Conservation (phyloP, 768 basidiomycete species). For the Tremella mesenterica region DNA sequence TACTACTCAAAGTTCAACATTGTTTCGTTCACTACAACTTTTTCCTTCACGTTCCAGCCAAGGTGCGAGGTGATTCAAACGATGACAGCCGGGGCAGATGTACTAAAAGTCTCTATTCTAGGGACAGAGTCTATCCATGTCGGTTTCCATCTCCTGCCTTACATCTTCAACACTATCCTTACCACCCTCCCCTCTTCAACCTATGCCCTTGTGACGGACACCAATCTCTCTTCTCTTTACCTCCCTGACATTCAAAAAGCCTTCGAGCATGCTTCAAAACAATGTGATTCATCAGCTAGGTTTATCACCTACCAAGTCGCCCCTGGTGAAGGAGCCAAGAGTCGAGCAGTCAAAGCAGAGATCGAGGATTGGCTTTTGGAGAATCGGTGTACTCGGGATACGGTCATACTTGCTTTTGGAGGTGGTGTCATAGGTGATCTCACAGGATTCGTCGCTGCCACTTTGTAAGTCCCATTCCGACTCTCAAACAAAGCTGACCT, state of each 20-base stretch:
- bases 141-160: constrained; percentile 81
- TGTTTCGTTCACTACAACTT: too few species aligned
- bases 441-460: constrained; percentile 91
- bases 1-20: too few species aligned
- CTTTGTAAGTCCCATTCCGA: constrained; percentile 60
- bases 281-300: constrained; percentile 43
- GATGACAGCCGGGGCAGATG: constrained; percentile 46
- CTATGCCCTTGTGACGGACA: constrained; percentile 89
- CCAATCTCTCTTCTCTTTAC: constrained; percentile 74
- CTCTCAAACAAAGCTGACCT: background rate
- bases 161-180: constrained; percentile 60
- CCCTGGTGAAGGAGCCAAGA: constrained; percentile 90
- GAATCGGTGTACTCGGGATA: constrained; percentile 83
- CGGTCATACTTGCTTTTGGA: constrained; percentile 83
- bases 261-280: constrained; percentile 51
- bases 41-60: too few species aligned
- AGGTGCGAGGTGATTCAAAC: constrained; percentile 1
- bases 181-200: constrained; percentile 64
- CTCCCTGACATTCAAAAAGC: constrained; percentile 60
- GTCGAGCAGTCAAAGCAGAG: constrained; percentile 77
- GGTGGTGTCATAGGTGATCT: constrained; percentile 97
- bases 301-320: constrained; percentile 71
- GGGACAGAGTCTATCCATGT: constrained; percentile 81
- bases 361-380: constrained; percentile 88
- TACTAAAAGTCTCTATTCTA: constrained; percentile 73